phyloP scores from a whole-genome alignment of 768 basidiomycete species.

The Scleroderma bovista region DNA sequence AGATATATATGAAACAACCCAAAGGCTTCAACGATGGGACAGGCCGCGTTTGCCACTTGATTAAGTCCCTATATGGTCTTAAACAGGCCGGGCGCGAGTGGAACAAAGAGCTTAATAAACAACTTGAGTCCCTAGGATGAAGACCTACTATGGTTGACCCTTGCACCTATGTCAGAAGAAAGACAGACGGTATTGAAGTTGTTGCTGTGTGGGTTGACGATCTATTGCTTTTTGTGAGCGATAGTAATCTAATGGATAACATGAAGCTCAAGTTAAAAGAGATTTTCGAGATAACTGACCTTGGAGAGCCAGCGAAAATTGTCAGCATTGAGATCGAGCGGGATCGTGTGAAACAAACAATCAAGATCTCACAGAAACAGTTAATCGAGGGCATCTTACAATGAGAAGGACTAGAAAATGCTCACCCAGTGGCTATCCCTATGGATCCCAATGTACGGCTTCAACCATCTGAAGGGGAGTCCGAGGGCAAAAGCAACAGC shows the following conservation, averaged over 20 bases:
- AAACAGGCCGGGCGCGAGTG: constrained; percentile 27
- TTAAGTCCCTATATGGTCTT: constrained; percentile 22
- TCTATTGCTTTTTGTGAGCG: constrained; percentile 13
- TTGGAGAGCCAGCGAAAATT: constrained; percentile 14
- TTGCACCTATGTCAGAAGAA: constrained; percentile 6
- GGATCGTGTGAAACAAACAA: background rate
- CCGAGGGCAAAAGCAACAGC: too few species aligned
- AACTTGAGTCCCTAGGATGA: constrained; percentile 17
- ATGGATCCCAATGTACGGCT: background rate
- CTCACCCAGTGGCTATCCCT: constrained; percentile 3
- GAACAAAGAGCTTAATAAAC: constrained; percentile 21
- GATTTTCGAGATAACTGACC: constrained; percentile 15
- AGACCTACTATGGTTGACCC: constrained; percentile 10
- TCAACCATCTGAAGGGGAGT: background rate
- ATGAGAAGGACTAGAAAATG: background rate
- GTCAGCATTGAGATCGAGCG: background rate
- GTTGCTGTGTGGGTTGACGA: constrained; percentile 29
- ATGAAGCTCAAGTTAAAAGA: constrained; percentile 7
- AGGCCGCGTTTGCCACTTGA: constrained; percentile 11
- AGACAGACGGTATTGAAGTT: constrained; percentile 4
- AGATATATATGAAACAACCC: constrained; percentile 29
- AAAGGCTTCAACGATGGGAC: constrained; percentile 18
- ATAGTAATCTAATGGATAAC: background rate
- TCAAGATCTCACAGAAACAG: background rate
- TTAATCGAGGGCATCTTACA: constrained; percentile 8